phyloP scores from a whole-genome alignment of 1,284 basidiomycete genomes.

The Gomphus bonarii region DNA sequence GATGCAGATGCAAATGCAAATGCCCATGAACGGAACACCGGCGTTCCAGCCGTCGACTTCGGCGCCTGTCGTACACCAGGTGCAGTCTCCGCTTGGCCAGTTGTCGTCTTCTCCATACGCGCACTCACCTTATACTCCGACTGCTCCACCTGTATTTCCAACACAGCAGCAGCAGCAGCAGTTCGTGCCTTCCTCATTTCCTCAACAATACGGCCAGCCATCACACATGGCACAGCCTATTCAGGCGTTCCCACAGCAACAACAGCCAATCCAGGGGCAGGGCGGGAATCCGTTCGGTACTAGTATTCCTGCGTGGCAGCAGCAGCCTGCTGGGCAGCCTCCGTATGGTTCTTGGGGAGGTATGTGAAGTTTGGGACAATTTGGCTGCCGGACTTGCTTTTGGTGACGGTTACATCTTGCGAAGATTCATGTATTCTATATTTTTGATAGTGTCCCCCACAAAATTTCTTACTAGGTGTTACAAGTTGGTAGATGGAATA shows the following conservation, averaged over 20 bases:
- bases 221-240: slow-evolving; percentile 16
- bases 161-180: slow-evolving; percentile 13
- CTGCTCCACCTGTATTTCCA: slow-evolving; percentile 12
- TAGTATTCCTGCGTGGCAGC: slow-evolving; percentile 13
- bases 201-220: slow-evolving; percentile 11
- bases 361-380: not conserved
- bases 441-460: not conserved
- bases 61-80: slow-evolving; percentile 2
- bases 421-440: not conserved
- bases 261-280: slow-evolving; percentile 10
- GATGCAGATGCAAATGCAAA: too few relatives aligned
- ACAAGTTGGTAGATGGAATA: too few relatives aligned
- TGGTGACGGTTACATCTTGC: too few relatives aligned
- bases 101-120: slow-evolving; percentile 10
- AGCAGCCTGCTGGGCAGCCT: slow-evolving; percentile 4
- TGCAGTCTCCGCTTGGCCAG: too few relatives aligned
- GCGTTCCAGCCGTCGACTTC: slow-evolving; percentile 6
- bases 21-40: slow-evolving; percentile 17
- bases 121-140: slow-evolving; percentile 4
- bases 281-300: slow-evolving; percentile 16
- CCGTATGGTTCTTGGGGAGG: not conserved
- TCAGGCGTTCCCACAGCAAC: slow-evolving; percentile 14
- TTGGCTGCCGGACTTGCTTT: not conserved
- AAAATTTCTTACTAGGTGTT: not conserved
- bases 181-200: slow-evolving; percentile 12